A percentile compares a stretch with the other conserved stretches of the same genome.
phyloP scores from a whole-genome alignment of 1,284 basidiomycete species.

The Pulveroboletus sp. region DNA sequence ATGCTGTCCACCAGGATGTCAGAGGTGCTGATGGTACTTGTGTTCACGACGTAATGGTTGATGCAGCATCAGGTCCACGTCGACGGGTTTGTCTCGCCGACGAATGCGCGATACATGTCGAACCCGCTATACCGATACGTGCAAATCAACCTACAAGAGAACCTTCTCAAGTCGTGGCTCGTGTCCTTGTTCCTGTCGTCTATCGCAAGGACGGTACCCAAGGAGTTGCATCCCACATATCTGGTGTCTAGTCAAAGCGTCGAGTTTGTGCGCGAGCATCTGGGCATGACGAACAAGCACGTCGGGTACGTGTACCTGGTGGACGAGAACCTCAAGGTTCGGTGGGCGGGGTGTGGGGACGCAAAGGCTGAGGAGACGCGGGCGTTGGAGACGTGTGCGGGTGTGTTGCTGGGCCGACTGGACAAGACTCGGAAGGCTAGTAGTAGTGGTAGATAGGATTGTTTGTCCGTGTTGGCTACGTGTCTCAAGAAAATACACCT shows the following conservation, averaged over 20 bases:
- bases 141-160: conserved; percentile 90
- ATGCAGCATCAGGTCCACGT: conserved; percentile 70
- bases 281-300: conserved; percentile 89
- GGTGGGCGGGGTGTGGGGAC: conserved; percentile 93
- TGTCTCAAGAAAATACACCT: conserved; percentile 32
- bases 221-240: conserved; percentile 73
- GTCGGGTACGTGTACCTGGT: conserved; percentile 94
- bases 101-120: conserved; percentile 59
- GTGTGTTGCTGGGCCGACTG: conserved; percentile 68
- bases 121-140: conserved; percentile 79
- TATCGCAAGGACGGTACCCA: conserved; percentile 67
- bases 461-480: conserved; percentile 40
- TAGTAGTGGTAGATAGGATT: conserved; percentile 21
- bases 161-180: conserved; percentile 86
- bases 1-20: conserved; percentile 85
- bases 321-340: conserved; percentile 80
- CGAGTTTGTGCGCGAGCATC: conserved; percentile 77
- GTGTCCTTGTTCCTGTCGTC: conserved; percentile 81
- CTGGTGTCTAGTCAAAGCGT: conserved; percentile 80
- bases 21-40: conserved; percentile 56
- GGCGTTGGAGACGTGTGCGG: conserved; percentile 72
- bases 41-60: conserved; percentile 5
- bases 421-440: too few relatives aligned
- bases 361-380: conserved; percentile 75
- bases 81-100: conserved; percentile 68